Percentiles rank a stretch among this genome's conserved stretches.
Evolutionary conservation across 2,329 filamentous ascomycete species (phyloP).

Genomic region (Paraphaeosphaeria minitans): DNA sequence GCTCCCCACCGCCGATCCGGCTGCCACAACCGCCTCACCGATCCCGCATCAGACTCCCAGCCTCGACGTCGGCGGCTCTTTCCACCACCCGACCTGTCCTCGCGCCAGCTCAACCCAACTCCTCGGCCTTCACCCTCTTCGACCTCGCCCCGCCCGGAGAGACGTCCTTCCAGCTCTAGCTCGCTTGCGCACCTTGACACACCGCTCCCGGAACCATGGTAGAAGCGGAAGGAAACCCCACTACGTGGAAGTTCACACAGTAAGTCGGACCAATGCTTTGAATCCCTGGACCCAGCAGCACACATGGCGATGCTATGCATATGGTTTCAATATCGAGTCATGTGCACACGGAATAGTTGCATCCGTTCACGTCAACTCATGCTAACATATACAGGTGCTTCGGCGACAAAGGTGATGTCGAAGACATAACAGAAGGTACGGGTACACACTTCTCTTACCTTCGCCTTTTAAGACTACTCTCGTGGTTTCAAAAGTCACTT

Average conservation of each 20-base stretch:
- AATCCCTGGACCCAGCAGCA: neutral
- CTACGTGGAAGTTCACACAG: conserved; percentile 99
- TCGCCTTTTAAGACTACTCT: conserved; percentile 1
- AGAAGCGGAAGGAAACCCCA: conserved; percentile 90
- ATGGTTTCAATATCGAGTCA: neutral
- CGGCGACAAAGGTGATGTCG: conserved; percentile 98
- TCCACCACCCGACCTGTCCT: conserved; percentile 19
- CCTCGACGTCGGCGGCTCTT: conserved; percentile 39
- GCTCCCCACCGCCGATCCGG: conserved; percentile 24
- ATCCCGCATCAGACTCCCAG: conserved; percentile 25
- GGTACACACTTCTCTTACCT: conserved; percentile 7
- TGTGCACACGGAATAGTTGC: neutral
- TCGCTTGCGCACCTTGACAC: conserved; percentile 18
- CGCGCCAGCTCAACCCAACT: conserved; percentile 21
- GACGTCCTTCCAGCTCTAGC: conserved; percentile 23
- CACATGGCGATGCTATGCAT: neutral
- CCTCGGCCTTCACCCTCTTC: conserved; percentile 15
- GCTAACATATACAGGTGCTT: conserved; percentile 75
- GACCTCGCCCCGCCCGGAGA: conserved; percentile 11
- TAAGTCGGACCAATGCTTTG: conserved; percentile 58
- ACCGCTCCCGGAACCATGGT: conserved; percentile 72
- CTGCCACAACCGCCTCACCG: conserved; percentile 32
- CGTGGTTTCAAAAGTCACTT: neutral
- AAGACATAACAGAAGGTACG: conserved; percentile 95
- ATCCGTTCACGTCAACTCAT: conserved; percentile 8